Evolutionary conservation across 2,329 filamentous ascomycete species (phyloP), one percentile per base, ranked within the genome.

Genomic region (Ophiostoma angusticollis): DNA sequence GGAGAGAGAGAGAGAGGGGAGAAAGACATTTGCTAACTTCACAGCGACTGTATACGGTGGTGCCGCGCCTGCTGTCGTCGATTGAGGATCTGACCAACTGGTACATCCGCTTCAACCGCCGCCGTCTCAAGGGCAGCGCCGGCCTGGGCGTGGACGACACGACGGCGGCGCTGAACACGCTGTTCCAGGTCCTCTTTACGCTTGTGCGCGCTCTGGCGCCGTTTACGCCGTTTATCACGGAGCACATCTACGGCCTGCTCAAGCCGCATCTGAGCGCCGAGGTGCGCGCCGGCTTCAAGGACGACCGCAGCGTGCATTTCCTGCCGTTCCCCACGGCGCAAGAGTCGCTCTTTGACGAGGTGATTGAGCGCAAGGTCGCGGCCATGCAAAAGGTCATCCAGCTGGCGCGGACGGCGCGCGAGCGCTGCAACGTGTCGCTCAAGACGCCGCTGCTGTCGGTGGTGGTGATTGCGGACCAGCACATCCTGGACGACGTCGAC

Each of bases 331-430:
- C 91, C 11, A 80, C 86, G 47, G 86, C 95, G 2, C 76, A 85
- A 44, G 71, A 85, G 52, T 86, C 93, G 55, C 71, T 96, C 5
- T 95, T 94, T 54, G 81, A 96, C 55, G 72, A 75, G 35, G 80
- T 76, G 17, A 79, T 96, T 31, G 89, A 96, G 64, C 76, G 91
- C 46, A 76, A 83, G 48, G 86, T 96, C 11, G 70, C 74, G 46
- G 78, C 86, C 34, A 96, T 98, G 91, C 89, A 96, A 60, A 82
- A 79, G 49, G 86, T 96, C 54, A 95, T 98, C 57, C 86, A 96
- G 54, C 72, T 96, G 45, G 84, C 77, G 33, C 76, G 91, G 54
- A 76, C 89, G 37, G 87, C 84, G 36, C 74, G 91, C 58, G 91
- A 96, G 59, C 77, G 86, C 37, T 77, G 82, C 43, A 78, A 78